phyloP scores from a whole-genome alignment of 2,329 filamentous ascomycete genomes.

The Ustulina deusta region DNA sequence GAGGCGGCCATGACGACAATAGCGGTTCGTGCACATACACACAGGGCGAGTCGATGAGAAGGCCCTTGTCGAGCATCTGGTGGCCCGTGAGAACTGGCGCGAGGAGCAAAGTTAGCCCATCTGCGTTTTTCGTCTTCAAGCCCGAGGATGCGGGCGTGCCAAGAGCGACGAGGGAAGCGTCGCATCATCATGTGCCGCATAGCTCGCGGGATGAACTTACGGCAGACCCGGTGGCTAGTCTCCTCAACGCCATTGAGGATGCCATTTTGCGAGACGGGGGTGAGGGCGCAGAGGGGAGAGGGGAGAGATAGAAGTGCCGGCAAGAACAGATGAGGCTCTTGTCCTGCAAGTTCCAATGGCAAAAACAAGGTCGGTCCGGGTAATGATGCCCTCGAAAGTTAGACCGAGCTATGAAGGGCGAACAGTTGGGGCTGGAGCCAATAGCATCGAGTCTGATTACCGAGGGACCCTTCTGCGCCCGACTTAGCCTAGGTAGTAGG shows the following conservation, averaged over 20 bases:
- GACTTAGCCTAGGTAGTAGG: neutral
- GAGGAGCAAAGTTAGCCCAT: constrained; percentile 30
- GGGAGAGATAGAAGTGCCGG: constrained; percentile 36
- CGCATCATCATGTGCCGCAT: constrained; percentile 11
- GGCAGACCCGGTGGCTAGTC: constrained; percentile 66
- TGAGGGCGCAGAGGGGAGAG: constrained; percentile 35
- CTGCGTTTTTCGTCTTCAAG: neutral
- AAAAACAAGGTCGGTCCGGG: constrained; percentile 26
- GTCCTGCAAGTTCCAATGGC: constrained; percentile 50
- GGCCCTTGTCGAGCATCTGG: constrained; percentile 75
- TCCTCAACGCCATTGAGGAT: constrained; percentile 74
- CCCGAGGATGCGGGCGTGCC: neutral
- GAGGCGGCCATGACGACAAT: neutral
- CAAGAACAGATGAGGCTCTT: constrained; percentile 46
- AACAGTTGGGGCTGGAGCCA: constrained; percentile 44
- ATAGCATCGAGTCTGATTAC: constrained; percentile 50
- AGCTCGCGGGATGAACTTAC: constrained; percentile 57
- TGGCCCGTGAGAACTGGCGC: constrained; percentile 70
- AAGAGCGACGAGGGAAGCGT: constrained; percentile 6
- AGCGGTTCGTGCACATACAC: constrained; percentile 65
- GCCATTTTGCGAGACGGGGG: constrained; percentile 59
- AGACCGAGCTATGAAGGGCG: constrained; percentile 43
- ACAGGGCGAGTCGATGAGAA: constrained; percentile 90
- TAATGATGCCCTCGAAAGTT: constrained; percentile 48
- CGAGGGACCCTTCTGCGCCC: constrained; percentile 43